phyloP scores from a whole-genome alignment of 257 asterid species.

The Anisodus tanguticus region DNA sequence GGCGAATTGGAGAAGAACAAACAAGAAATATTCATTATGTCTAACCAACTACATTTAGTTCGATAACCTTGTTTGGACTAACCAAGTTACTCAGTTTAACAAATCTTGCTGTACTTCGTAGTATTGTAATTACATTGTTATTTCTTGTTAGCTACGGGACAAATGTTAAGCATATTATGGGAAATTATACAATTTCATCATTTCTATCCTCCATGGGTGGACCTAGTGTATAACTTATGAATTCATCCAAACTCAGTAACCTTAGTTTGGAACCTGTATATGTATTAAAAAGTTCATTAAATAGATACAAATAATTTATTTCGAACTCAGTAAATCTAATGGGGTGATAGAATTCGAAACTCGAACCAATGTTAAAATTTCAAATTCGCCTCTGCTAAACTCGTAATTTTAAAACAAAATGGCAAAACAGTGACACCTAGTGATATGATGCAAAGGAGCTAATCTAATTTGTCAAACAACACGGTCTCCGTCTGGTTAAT shows the following conservation, averaged over 20 bases:
- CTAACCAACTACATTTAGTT: neutral
- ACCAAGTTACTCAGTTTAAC: neutral
- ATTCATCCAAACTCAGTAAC: too few relatives aligned
- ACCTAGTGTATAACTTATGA: too few relatives aligned
- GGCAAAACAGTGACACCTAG: neutral
- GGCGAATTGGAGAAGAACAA: slow-evolving; percentile 15
- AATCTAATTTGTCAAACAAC: neutral
- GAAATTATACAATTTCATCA: neutral
- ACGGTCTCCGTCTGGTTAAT: too few relatives aligned
- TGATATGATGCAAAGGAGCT: neutral
- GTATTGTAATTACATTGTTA: neutral
- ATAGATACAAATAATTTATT: too few relatives aligned
- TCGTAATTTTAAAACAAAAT: neutral
- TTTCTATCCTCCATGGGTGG: too few relatives aligned
- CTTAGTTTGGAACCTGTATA: too few relatives aligned
- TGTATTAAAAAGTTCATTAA: too few relatives aligned
- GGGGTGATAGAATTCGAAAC: too few relatives aligned
- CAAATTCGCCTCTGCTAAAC: too few relatives aligned
- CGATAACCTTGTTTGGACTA: neutral
- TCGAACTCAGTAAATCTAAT: too few relatives aligned
- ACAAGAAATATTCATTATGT: neutral
- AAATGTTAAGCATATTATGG: neutral
- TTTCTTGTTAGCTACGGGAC: neutral
- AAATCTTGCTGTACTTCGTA: neutral
- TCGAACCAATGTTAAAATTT: too few relatives aligned